Evolutionary conservation across 805 yeast species (phyloP), one percentile per base, ranked within the genome.

Genomic region (Sungouiozyma ichnusensis): DNA sequence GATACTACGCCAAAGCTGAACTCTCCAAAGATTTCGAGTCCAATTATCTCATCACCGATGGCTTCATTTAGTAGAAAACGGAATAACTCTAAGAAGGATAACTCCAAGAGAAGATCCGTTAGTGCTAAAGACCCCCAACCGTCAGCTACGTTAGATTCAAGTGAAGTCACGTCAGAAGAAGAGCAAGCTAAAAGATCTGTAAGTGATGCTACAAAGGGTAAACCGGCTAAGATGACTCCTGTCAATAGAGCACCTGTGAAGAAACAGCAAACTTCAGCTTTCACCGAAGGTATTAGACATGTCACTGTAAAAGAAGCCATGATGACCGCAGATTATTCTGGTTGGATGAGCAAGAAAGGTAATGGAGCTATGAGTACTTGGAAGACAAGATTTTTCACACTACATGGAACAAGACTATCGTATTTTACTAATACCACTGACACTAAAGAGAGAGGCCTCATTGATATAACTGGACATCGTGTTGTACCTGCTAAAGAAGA

Each of bases 271-370:
- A 83, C 94, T 0, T 76, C 85, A 0, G 92, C 92, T 0, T 83
- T 83, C 57, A 77, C 76, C 55, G 98, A 92, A 64, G 98, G 98
- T 5, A 83, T 92, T 35, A 72, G 86, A 51, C 69, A 65, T 16
- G 71, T 85, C 14, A 71, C 82, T 0, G 94, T 96, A 0, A 77
- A 75, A 46, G 83, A 85, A 36, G 81, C 97, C 0, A 75, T 83
- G 38, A 76, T 76, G 50, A 67, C 81, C 5, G 85, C 97, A 0
- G 82, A 73, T 42, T 77, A 70, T 52, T 78, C 85, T 38, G 99
- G 99, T 2, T 92, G 97, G 95, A 85, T 92, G 95, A 77, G 87
- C 41, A 92, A 92, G 62, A 79, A 84, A 49, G 95, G 95, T 18
- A 84, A 81, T 44, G 73, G 81, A 44, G 76, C 94, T 3, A 76